phyloP scores from a whole-genome alignment of 1,284 basidiomycete genomes.

The Tilletia setariae region DNA sequence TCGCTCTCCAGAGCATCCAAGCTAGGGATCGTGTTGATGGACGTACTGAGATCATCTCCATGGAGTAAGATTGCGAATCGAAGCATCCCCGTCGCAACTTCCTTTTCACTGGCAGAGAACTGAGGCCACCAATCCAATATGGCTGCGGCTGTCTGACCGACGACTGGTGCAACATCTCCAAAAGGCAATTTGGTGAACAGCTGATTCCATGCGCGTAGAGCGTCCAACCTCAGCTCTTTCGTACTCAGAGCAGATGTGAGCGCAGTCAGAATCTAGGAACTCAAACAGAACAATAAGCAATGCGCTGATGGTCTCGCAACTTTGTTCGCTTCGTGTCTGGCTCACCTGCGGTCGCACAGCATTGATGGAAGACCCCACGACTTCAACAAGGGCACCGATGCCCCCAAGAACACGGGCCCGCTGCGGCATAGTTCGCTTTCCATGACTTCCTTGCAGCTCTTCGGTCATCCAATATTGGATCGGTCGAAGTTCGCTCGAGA shows the following conservation, averaged over 20 bases:
- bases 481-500: slow-evolving; percentile 11
- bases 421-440: slow-evolving; percentile 36
- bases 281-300: slow-evolving; percentile 34
- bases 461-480: slow-evolving; percentile 15
- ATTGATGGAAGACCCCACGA: slow-evolving; percentile 62
- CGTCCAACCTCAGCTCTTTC: slow-evolving; percentile 71
- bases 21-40: slow-evolving; percentile 64
- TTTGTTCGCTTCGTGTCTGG: slow-evolving; percentile 57
- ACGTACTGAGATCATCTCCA: slow-evolving; percentile 58
- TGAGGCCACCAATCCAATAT: slow-evolving; percentile 74
- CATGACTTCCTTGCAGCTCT: slow-evolving; percentile 43
- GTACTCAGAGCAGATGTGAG: slow-evolving; percentile 79
- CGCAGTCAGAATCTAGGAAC: slow-evolving; percentile 77
- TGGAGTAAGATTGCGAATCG: slow-evolving; percentile 71
- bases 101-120: slow-evolving; percentile 63
- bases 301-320: slow-evolving; percentile 6
- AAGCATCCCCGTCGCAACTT: slow-evolving; percentile 65
- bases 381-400: slow-evolving; percentile 69
- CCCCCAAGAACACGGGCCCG: slow-evolving; percentile 60
- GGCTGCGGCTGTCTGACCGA: slow-evolving; percentile 83
- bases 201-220: slow-evolving; percentile 74
- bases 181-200: slow-evolving; percentile 73
- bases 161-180: slow-evolving; percentile 74
- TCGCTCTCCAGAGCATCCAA: slow-evolving; percentile 56
- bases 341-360: slow-evolving; percentile 39